These are phyloP conservation scores for Auriscalpium orientale DNA, from an alignment of 768 basidiomycete genomes.

Conservation along the genomic window DNA sequence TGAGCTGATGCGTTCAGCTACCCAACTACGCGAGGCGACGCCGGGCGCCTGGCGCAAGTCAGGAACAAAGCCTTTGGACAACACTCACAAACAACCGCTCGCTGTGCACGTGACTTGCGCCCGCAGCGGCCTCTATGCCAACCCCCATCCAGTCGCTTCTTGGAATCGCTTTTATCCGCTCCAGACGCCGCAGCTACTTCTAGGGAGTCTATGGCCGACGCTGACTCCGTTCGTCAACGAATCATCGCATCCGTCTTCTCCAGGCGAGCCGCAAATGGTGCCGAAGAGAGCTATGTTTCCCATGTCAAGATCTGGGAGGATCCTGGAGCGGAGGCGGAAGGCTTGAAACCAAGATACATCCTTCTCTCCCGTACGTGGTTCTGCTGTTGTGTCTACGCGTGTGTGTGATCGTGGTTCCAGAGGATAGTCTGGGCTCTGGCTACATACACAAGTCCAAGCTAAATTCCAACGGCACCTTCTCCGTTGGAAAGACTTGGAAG, in stretches of 20 bases:
- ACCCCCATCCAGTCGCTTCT: neutral
- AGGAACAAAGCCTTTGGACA: slow-evolving; percentile 17
- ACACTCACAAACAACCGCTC: slow-evolving; percentile 14
- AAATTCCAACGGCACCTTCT: slow-evolving; percentile 91
- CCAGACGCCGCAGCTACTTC: too few relatives aligned
- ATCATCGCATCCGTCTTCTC: slow-evolving; percentile 84
- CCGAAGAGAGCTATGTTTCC: slow-evolving; percentile 76
- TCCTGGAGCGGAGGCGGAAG: slow-evolving; percentile 54
- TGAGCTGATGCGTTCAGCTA: neutral
- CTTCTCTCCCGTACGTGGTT: slow-evolving; percentile 77
- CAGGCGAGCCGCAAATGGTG: slow-evolving; percentile 54
- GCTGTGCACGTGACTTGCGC: neutral
- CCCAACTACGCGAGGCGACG: neutral
- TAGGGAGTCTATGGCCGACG: slow-evolving; percentile 27
- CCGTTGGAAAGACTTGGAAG: slow-evolving; percentile 95
- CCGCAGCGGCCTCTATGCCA: neutral
- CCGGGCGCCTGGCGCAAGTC: neutral
- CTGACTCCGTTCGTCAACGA: slow-evolving; percentile 48
- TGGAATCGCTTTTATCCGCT: neutral
- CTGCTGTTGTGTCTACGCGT: slow-evolving; percentile 1
- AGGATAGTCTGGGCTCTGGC: slow-evolving; percentile 52
- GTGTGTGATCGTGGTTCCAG: slow-evolving; percentile 27
- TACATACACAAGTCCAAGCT: slow-evolving; percentile 95
- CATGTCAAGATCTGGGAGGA: slow-evolving; percentile 96
- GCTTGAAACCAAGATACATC: slow-evolving; percentile 83